These are phyloP conservation scores for Ustilago curta DNA, from an alignment of 1,284 basidiomycete genomes.

Conservation along the genomic window DNA sequence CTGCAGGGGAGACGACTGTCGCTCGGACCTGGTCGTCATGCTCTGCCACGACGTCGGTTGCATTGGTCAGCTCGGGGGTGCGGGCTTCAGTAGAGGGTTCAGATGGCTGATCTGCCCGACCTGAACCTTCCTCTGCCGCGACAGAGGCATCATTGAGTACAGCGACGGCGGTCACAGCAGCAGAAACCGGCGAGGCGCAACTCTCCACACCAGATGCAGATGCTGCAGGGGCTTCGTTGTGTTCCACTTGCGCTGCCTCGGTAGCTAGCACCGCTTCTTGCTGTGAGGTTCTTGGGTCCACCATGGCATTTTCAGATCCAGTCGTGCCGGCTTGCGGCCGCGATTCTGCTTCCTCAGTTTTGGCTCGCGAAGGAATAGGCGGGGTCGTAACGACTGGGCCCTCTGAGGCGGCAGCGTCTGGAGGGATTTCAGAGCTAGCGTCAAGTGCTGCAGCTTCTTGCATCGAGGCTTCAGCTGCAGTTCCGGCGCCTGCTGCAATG, in stretches of 20 bases:
- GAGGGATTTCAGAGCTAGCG: background rate
- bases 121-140: background rate
- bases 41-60: background rate
- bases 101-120: background rate
- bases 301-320: background rate
- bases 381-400: background rate
- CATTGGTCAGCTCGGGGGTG: background rate
- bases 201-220: background rate
- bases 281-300: background rate
- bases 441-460: background rate
- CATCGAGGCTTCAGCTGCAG: background rate
- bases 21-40: background rate
- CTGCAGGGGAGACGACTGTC: background rate
- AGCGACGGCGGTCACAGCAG: background rate
- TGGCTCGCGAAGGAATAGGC: background rate
- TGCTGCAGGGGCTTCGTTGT: background rate
- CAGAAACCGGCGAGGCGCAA: background rate
- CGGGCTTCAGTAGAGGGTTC: background rate
- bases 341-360: background rate
- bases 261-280: background rate
- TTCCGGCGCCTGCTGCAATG: background rate
- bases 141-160: background rate
- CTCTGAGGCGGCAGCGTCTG: background rate
- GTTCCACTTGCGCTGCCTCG: background rate
- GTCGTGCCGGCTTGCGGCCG: background rate